These are phyloP conservation scores for Cladophialophora chaetospira DNA, from an alignment of 2,329 filamentous ascomycete genomes.

Conservation along the genomic window DNA sequence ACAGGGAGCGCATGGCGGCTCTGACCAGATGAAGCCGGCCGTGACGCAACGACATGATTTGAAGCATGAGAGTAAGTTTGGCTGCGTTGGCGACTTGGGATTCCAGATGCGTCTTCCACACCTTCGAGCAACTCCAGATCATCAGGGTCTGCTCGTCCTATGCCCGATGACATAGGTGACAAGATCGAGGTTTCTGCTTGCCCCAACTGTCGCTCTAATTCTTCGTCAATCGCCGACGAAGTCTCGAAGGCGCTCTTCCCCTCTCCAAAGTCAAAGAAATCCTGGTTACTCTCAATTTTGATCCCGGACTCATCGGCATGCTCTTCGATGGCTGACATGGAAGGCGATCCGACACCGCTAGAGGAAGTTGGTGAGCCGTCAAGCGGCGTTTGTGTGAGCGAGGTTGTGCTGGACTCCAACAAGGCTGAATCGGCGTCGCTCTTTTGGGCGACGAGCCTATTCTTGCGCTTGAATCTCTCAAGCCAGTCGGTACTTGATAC, in stretches of 20 bases:
- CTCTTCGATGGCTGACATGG: constrained; percentile 68
- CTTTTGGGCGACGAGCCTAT: constrained; percentile 63
- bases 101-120: constrained; percentile 47
- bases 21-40: constrained; percentile 44
- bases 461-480: constrained; percentile 93
- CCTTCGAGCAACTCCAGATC: constrained; percentile 1
- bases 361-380: constrained; percentile 75
- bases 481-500: constrained; percentile 73
- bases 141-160: constrained; percentile 17
- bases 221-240: constrained; percentile 57
- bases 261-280: constrained; percentile 61
- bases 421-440: constrained; percentile 47
- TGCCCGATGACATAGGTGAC: constrained; percentile 22
- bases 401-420: constrained; percentile 53
- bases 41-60: constrained; percentile 39
- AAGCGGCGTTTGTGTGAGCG: constrained; percentile 63
- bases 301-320: constrained; percentile 53
- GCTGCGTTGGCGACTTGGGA: constrained; percentile 75
- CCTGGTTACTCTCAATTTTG: constrained; percentile 60
- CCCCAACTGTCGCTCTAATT: constrained; percentile 65
- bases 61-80: constrained; percentile 77
- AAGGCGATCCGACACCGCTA: constrained; percentile 65
- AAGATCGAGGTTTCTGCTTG: constrained; percentile 21
- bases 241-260: constrained; percentile 63
- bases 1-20: constrained; percentile 31